Base-by-base conservation (phyloP, 1,139 yeast genomes). In the Geotrichum fermentans region DNA sequence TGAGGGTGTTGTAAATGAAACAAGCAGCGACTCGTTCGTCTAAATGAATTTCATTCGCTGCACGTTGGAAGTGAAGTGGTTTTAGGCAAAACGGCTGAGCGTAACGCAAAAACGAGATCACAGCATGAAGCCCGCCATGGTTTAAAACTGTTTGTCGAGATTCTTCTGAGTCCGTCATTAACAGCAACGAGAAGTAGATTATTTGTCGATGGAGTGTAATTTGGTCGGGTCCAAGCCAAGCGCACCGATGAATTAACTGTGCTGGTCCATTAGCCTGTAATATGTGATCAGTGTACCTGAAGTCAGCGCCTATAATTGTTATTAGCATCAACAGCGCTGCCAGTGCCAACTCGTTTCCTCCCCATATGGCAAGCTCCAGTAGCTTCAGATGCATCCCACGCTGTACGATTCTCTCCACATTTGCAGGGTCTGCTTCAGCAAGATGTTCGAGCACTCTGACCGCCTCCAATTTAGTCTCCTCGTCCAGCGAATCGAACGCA, bases 11-110 rank as follows among this genome's bases (percentile, higher is more conserved):
- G 21, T 39, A 28, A 13, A 39, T 14, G n/a, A 26, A 39, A 16
- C 33, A 39, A 14, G 30, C 34, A 13, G 42, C 42, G 10, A 39
- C 20, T 24, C 42, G 42, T 16, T 39, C 42, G n/a, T 39, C 42
- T 14, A 39, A 24, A 28, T 13, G 34, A 13, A 34, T 3, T 13
- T 17, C 18, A 17, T 17, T 14, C 14, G 33, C 22, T 14, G 14
- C 11, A 8, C 6, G 13, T n/a, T 39, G 21, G 18, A 39, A 39
- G 4, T 33, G 42, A 4, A 22, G 4, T 14, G 21, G 11, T 26
- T 28, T 21, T 10, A 39, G 20, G 21, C 6, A 24, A 4, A 26
- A 24, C 7, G 42, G 42, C 6, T 26, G 18, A n/a, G 18, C 22
- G 2, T 14, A 11, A 13, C 18, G 16, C 16, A 39, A 18, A 39